These are phyloP conservation scores for Nakaseomyces kungkrabaensis DNA, from an alignment of 1,139 yeast species.

Conservation along the genomic window DNA sequence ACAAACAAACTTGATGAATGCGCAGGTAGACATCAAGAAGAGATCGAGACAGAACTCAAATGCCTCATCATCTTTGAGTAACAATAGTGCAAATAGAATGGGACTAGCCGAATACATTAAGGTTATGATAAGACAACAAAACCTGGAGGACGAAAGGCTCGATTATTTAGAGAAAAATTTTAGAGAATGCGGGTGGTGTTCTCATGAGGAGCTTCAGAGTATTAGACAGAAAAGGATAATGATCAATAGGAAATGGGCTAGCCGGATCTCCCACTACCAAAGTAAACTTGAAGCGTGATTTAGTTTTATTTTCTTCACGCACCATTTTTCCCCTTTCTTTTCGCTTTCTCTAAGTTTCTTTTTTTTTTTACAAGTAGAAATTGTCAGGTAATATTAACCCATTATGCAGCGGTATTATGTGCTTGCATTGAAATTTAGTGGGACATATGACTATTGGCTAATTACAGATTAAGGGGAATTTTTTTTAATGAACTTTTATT, in stretches of 20 bases:
- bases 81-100: neutral
- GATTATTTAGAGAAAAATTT: constrained; percentile 12
- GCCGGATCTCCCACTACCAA: constrained; percentile 13
- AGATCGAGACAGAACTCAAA: neutral
- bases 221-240: constrained; percentile 13
- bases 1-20: neutral
- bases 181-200: constrained; percentile 14
- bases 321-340: neutral
- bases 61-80: neutral
- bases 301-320: neutral
- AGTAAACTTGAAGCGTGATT: neutral
- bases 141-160: constrained; percentile 13
- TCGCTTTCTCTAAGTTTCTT: neutral
- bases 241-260: constrained; percentile 18
- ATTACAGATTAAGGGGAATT: too few species aligned
- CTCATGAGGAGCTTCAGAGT: constrained; percentile 12
- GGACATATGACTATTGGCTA: too few species aligned
- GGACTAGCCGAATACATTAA: constrained; percentile 8
- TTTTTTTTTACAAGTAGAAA: too few species aligned
- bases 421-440: too few species aligned
- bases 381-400: too few species aligned
- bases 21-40: neutral
- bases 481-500: too few species aligned
- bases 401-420: too few species aligned
- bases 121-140: constrained; percentile 12